phyloP scores from a whole-genome alignment of 768 basidiomycete genomes.

The Trametes punicea region DNA sequence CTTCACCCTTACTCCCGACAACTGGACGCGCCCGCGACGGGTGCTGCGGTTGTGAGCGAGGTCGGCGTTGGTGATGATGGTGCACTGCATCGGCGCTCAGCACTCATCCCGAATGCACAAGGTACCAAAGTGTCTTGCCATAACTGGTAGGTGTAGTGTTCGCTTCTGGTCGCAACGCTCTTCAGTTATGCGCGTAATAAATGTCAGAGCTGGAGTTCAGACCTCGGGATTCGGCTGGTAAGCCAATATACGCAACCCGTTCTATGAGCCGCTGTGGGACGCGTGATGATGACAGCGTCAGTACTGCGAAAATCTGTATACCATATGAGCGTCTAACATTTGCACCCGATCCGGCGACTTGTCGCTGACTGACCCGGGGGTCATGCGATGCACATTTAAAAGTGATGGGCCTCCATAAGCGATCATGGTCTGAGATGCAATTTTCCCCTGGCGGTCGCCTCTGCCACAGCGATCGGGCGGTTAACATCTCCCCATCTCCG shows the following conservation, averaged over 20 bases:
- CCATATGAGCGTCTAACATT: background rate
- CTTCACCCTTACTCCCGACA: background rate
- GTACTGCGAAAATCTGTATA: no score
- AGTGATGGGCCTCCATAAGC: background rate
- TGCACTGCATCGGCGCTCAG: conserved; percentile 11
- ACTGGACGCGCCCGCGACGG: background rate
- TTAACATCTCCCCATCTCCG: no score
- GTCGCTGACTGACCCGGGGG: background rate
- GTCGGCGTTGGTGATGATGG: background rate
- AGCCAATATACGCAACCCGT: no score
- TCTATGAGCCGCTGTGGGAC: background rate
- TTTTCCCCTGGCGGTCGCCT: background rate
- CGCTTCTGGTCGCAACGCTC: background rate
- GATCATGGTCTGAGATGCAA: background rate
- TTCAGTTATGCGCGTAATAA: no score
- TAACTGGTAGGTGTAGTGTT: conserved; percentile 11
- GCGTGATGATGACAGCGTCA: no score
- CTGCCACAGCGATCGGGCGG: background rate
- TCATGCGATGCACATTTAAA: conserved; percentile 1
- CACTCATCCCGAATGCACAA: background rate
- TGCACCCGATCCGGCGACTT: conserved; percentile 4
- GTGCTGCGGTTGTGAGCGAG: no score
- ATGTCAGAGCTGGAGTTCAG: no score
- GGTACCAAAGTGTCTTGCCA: conserved; percentile 1
- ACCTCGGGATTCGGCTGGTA: no score